These are phyloP conservation scores for Otatea glauca DNA, from an alignment of 176 grass and related monocot species.

Conservation along the genomic window DNA sequence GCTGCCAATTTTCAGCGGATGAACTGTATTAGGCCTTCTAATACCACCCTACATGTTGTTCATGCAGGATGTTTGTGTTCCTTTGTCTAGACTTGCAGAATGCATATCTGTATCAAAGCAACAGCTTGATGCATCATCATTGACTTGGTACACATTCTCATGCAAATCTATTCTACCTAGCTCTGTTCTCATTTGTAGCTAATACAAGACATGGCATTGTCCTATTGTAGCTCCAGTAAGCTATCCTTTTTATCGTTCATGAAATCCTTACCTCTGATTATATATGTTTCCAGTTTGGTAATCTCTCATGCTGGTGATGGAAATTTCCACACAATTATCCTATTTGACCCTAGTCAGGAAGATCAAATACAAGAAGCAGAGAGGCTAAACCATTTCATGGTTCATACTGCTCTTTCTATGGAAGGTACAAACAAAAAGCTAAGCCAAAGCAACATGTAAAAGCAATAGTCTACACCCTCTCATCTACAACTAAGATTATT, in stretches of 20 bases:
- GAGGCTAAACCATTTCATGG: constrained; percentile 96
- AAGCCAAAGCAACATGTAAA: constrained; percentile 3
- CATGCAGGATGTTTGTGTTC: constrained; percentile 90
- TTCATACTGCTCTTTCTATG: constrained; percentile 88
- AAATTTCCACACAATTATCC: constrained; percentile 97
- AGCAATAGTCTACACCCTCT: background rate
- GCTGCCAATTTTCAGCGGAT: constrained; percentile 25
- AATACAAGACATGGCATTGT: background rate
- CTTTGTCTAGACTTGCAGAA: constrained; percentile 93
- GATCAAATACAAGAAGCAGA: constrained; percentile 80
- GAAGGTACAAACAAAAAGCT: constrained; percentile 57
- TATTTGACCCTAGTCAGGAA: constrained; percentile 84
- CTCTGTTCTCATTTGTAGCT: background rate
- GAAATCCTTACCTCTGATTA: constrained; percentile 40
- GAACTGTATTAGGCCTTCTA: constrained; percentile 29
- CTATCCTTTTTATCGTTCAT: constrained; percentile 6
- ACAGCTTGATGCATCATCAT: constrained; percentile 81
- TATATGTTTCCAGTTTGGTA: constrained; percentile 63
- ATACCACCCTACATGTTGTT: constrained; percentile 23
- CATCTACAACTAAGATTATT: background rate
- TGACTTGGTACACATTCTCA: constrained; percentile 72
- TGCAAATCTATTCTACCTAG: constrained; percentile 6
- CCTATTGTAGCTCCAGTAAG: constrained; percentile 22
- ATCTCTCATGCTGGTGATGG: constrained; percentile 97
- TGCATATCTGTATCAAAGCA: constrained; percentile 91